phyloP scores from a whole-genome alignment of 2,329 filamentous ascomycete species.

The Didymellaceae sp. region DNA sequence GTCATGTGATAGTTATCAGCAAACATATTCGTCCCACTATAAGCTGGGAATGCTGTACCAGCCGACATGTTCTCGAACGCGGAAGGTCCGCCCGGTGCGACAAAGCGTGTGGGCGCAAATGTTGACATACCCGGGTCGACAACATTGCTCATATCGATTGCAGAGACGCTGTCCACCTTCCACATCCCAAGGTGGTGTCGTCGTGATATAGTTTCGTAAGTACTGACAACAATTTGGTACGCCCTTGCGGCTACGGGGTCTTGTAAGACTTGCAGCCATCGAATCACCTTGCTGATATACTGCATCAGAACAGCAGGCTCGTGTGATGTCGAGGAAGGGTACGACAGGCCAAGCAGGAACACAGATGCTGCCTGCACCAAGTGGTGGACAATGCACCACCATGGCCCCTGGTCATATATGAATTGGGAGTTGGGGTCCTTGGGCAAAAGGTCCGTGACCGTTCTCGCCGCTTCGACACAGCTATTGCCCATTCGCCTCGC shows the following conservation, averaged over 20 bases:
- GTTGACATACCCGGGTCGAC: background rate
- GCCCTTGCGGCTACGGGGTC: conserved; percentile 36
- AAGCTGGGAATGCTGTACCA: background rate
- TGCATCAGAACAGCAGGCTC: conserved; percentile 28
- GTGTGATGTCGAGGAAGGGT: conserved; percentile 29
- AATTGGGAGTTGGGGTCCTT: conserved; percentile 37
- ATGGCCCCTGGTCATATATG: conserved; percentile 46
- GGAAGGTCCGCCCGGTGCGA: background rate
- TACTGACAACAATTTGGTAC: conserved; percentile 26
- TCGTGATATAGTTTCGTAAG: conserved; percentile 25
- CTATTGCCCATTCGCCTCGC: conserved; percentile 40
- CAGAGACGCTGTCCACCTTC: conserved; percentile 3
- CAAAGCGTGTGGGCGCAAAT: conserved; percentile 5
- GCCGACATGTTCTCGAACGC: conserved; percentile 7
- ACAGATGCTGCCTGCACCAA: conserved; percentile 51
- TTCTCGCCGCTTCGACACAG: conserved; percentile 49
- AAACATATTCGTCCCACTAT: conserved; percentile 2
- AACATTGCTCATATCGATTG: background rate
- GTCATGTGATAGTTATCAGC: conserved; percentile 9
- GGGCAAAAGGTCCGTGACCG: conserved; percentile 45
- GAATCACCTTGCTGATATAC: conserved; percentile 39
- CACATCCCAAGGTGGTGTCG: conserved; percentile 25
- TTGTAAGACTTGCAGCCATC: conserved; percentile 46
- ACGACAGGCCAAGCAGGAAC: conserved; percentile 48
- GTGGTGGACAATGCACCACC: conserved; percentile 51